A percentile compares a stretch with the other conserved stretches of the same genome.
These are phyloP conservation scores for Catharanthus roseus DNA, from an alignment of 257 asterid genomes.

Conservation along the genomic window DNA sequence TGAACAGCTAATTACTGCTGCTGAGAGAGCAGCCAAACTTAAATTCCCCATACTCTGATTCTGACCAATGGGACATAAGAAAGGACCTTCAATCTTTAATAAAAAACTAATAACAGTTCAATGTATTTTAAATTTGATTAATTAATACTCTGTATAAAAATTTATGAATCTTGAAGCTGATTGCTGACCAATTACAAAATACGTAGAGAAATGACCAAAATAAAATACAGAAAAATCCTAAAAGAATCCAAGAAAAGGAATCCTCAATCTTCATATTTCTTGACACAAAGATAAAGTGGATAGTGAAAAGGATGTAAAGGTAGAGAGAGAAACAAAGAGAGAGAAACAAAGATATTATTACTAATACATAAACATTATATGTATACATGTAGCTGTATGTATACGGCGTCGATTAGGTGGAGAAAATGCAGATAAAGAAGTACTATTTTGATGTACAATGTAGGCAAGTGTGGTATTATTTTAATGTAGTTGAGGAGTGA, in stretches of 20 bases:
- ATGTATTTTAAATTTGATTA: neutral
- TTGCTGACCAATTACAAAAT: conserved; percentile 17
- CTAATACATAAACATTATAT: neutral
- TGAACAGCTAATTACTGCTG: conserved; percentile 8
- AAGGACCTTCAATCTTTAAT: conserved; percentile 11
- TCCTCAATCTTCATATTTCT: conserved; percentile 16
- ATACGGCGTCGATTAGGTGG: no score
- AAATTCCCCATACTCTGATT: conserved; percentile 24
- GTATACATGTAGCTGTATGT: neutral
- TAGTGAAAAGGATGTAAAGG: conserved; percentile 3
- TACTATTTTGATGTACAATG: conserved; percentile 8
- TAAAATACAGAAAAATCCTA: neutral
- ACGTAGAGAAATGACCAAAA: neutral
- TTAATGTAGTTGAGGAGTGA: conserved; percentile 28
- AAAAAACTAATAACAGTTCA: neutral
- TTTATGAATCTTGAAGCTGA: neutral
- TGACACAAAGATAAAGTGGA: conserved; percentile 24
- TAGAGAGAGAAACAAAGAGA: conserved; percentile 19
- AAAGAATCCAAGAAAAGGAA: conserved; percentile 6
- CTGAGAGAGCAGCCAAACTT: conserved; percentile 24
- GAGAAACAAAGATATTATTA: conserved; percentile 3
- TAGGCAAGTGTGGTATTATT: conserved; percentile 10
- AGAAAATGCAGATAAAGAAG: no score
- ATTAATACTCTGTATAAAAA: neutral
- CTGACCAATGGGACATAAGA: conserved; percentile 26